phyloP scores from a whole-genome alignment of 2,329 filamentous ascomycete species.

The Chaetomium strumarium region DNA sequence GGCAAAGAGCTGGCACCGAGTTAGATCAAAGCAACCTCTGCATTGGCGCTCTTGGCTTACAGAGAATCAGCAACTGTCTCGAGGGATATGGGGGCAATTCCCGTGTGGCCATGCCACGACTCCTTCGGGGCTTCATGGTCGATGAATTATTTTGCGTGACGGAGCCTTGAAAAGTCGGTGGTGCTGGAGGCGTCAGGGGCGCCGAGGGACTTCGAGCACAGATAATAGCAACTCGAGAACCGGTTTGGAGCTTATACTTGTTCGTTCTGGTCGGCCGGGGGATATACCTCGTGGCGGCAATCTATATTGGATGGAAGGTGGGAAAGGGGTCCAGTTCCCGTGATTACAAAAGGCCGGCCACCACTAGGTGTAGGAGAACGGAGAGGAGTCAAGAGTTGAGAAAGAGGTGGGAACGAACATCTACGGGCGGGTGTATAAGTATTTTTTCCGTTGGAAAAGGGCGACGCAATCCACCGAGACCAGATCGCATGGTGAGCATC shows the following conservation, averaged over 20 bases:
- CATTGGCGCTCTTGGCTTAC: constrained; percentile 31
- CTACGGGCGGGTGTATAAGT: constrained; percentile 14
- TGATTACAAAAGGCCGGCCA: too few species aligned
- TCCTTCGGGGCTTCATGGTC: constrained; percentile 18
- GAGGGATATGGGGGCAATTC: constrained; percentile 34
- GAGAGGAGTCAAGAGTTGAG: too few species aligned
- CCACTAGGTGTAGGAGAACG: too few species aligned
- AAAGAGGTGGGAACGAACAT: background rate
- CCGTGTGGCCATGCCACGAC: constrained; percentile 13
- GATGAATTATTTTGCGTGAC: background rate
- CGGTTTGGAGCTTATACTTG: too few species aligned
- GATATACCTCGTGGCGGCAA: too few species aligned
- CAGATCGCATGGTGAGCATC: constrained; percentile 12
- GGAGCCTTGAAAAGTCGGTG: background rate
- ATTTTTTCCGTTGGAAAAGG: constrained; percentile 1
- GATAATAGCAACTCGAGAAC: too few species aligned
- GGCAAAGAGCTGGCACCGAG: constrained; percentile 60
- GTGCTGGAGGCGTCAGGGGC: too few species aligned
- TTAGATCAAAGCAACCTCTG: constrained; percentile 9
- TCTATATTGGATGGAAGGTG: too few species aligned
- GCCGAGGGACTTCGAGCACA: background rate
- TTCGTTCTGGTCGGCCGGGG: too few species aligned
- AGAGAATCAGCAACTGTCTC: constrained; percentile 48
- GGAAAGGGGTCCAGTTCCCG: too few species aligned
- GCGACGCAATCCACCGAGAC: constrained; percentile 15